Evolutionary conservation across 441 rosid species (phyloP).

Genomic region (Eutrema salsugineum): DNA sequence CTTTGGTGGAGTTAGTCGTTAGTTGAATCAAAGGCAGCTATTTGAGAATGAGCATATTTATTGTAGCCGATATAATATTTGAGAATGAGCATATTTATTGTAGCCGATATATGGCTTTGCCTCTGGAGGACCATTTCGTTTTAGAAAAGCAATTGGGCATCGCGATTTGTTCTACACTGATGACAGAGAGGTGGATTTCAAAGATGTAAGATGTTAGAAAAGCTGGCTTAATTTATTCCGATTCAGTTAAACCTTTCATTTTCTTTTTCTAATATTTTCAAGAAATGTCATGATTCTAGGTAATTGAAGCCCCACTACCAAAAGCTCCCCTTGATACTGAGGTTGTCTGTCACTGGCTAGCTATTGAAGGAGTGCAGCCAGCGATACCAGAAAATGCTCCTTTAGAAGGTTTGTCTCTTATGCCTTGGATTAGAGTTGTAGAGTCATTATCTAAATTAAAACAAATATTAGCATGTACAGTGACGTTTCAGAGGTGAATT

Average conservation of each 20-base stretch:
- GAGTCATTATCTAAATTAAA: neutral
- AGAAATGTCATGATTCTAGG: conserved; percentile 40
- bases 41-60: conserved; percentile 25
- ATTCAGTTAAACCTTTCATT: neutral
- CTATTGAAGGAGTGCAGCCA: conserved; percentile 96
- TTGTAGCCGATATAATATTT: conserved; percentile 70
- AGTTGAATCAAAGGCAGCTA: neutral
- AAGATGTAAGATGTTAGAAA: conserved; percentile 60
- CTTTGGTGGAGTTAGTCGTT: too few relatives aligned
- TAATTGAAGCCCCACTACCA: conserved; percentile 97
- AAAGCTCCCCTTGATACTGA: conserved; percentile 89
- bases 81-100: conserved; percentile 26
- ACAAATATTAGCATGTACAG: conserved; percentile 3
- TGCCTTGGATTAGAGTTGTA: conserved; percentile 8
- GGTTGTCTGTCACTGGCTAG: conserved; percentile 89
- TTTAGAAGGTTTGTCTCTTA: conserved; percentile 55
- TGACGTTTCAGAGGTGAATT: neutral
- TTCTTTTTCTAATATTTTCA: neutral
- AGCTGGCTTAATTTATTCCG: neutral
- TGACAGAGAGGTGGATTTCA: conserved; percentile 88
- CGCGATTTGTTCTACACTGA: conserved; percentile 85
- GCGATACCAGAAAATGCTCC: conserved; percentile 96
- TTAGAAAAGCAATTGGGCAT: conserved; percentile 83
- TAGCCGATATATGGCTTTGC: conserved; percentile 89
- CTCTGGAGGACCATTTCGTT: conserved; percentile 71